Base-by-base conservation (phyloP, 352 stramenopile genomes). In the Blastocystis sp. region DNA sequence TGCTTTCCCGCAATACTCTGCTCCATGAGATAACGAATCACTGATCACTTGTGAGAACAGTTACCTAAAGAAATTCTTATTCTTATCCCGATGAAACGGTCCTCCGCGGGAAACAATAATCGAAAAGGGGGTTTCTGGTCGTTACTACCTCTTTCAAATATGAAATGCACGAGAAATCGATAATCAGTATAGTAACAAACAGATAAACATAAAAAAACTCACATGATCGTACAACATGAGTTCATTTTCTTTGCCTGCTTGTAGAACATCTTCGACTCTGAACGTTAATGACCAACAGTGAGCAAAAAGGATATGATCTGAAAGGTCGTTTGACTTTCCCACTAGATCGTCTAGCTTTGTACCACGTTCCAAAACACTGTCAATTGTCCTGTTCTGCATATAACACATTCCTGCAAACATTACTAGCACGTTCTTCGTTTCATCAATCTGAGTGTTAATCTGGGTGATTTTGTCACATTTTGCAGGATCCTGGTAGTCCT, bases 401-500 rank as follows among this genome's bases (percentile, higher is more conserved):
- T 66, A 1, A 56, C 39, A 34, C 50, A 37, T 20, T 68, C 26
- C 0, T 50, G 24, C 18, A 34, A 6, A 6, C 47, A 91, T 85
- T 56, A 94, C 92, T 92, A 99, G 93, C 91, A 99, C 97, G 53
- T 96, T 94, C 50, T 95, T 99, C 65, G 97, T 99, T 91, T 99
- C 97, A 91, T 99, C 96, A 90, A 99, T 93, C 91, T 99, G 96
- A 91, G 98, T 98, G 93, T 99, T 97, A 91, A 99, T 99, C 90
- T 98, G 98, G 64, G 96, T 98, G 85, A 99, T 98, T 92, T 99
- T 99, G 93, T 99, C 97, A n/a, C 96, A 96, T 92, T 98, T 97
- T 16, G 96, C 94, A 69, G 95, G 95, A 85, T 93, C 91, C 76
- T 99, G 97, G 91, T 98, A 99, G 90, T 99, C 96, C 20, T 93